phyloP scores from a whole-genome alignment of 345 rosid species.

The Melaleuca quinquenervia region DNA sequence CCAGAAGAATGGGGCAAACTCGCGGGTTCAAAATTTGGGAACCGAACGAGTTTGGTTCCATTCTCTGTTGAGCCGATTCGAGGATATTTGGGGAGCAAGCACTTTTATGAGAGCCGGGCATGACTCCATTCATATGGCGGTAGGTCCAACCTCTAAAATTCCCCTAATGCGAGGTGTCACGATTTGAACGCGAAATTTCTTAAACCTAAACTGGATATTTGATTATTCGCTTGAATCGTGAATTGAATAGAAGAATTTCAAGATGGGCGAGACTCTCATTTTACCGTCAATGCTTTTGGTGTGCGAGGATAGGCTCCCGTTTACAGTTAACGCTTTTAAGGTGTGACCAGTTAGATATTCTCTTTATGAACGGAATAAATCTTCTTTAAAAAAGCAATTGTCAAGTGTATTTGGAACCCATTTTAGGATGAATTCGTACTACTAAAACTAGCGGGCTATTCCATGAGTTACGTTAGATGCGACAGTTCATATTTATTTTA shows the following conservation, averaged over 20 bases:
- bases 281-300: neutral
- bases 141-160: neutral
- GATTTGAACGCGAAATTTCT: neutral
- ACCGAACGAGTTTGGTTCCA: rapidly evolving
- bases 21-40: neutral
- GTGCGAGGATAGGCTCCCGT: neutral
- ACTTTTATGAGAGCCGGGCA: rapidly evolving
- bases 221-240: rapidly evolving
- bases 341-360: neutral
- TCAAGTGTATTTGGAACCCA: neutral
- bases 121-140: rapidly evolving
- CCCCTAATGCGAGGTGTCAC: rapidly evolving
- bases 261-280: neutral
- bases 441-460: neutral
- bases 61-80: rapidly evolving
- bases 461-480: neutral
- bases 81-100: too few relatives aligned
- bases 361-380: neutral
- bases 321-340: neutral
- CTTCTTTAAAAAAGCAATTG: neutral
- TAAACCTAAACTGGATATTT: rapidly evolving
- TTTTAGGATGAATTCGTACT: neutral
- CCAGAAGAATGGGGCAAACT: rapidly evolving
- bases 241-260: neutral
- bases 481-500: too few relatives aligned